Conservation (phyloP, 805 yeast species). For the Candida ponderosae region DNA sequence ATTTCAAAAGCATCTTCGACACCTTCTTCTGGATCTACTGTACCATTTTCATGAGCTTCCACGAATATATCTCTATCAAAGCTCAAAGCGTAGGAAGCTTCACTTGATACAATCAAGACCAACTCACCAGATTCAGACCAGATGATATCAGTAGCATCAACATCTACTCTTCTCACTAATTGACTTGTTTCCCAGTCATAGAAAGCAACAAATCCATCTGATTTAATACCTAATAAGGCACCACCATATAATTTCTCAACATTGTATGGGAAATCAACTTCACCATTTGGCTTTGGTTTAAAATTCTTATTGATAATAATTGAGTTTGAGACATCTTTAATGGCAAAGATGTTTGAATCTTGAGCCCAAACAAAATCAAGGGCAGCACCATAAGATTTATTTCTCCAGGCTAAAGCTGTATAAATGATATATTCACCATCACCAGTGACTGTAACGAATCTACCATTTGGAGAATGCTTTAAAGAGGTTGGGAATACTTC, state of each 20-base stretch:
- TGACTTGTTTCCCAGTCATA: slow-evolving; percentile 91
- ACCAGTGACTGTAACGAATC: slow-evolving; percentile 94
- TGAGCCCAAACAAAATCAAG: slow-evolving; percentile 92
- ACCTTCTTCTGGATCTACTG: slow-evolving; percentile 75
- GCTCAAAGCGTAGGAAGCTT: slow-evolving; percentile 69
- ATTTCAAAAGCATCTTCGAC: slow-evolving; percentile 83
- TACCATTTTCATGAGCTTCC: slow-evolving; percentile 50
- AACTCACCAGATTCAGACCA: slow-evolving; percentile 96
- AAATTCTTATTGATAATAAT: slow-evolving; percentile 78
- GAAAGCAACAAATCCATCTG: slow-evolving; percentile 78
- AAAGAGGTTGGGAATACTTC: slow-evolving; percentile 88
- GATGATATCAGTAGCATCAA: slow-evolving; percentile 68
- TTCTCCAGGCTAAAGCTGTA: slow-evolving; percentile 97
- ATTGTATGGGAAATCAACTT: slow-evolving; percentile 57
- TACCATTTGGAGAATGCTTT: slow-evolving; percentile 92
- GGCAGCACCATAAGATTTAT: slow-evolving; percentile 86
- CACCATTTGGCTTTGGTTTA: slow-evolving; percentile 62
- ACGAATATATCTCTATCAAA: slow-evolving; percentile 63
- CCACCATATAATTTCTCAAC: slow-evolving; percentile 86
- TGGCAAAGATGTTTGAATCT: slow-evolving; percentile 82
- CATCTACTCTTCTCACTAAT: slow-evolving; percentile 83
- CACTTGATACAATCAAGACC: slow-evolving; percentile 64
- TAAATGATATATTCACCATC: slow-evolving; percentile 96
- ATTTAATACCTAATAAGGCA: slow-evolving; percentile 75
- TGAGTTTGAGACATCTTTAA: slow-evolving; percentile 57